Evolutionary conservation across 192 early-diverging fungal genomes (phyloP), one percentile per base, ranked within the genome.

Genomic region (Ambispora gerdemannii): DNA sequence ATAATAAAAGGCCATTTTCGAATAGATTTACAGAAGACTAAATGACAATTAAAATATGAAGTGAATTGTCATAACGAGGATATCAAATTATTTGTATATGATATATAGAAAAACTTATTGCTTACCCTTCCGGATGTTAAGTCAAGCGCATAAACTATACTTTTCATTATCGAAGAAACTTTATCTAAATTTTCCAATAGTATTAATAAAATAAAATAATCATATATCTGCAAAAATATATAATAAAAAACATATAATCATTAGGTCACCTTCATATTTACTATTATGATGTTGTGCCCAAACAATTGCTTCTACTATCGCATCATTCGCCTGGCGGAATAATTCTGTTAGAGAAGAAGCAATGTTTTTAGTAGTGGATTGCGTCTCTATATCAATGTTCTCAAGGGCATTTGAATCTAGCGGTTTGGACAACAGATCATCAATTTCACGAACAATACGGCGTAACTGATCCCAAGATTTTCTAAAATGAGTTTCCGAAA

Each of bases 21-120:
- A 68, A 58, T 20, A 66, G 52, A 56, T 67, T 73, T 25, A 73
- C 35, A 25, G 72, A 69, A 20, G 63, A 67, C 72, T 73, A 33
- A 27, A 70, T 53, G 28, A 22, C 53, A 36, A 30, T 34, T 13
- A 11, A 58, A 24, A 36, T 35, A 64, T 64, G 15, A 64, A 27
- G 3, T 64, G 33, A 30, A 13, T 13, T 0, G 34, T 67, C 20
- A 35, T 47, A 64, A 30, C n/a, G 7, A 43, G 6, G 38, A 43
- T 15, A 43, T 43, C 6, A 43, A 64, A 34, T 20, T 31, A 43
- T 64, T 64, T 19, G 30, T 24, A 64, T 13, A 38, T 22, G 50
- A 67, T 67, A 67, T 17, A 55, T n/a, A 20, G 36, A 4, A 38
- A 34, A 8, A 4, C 65, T 55, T 30, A 58, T 43, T 55, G 38